phyloP scores from a whole-genome alignment of 441 rosid species.

The Gossypium gossypioides region DNA sequence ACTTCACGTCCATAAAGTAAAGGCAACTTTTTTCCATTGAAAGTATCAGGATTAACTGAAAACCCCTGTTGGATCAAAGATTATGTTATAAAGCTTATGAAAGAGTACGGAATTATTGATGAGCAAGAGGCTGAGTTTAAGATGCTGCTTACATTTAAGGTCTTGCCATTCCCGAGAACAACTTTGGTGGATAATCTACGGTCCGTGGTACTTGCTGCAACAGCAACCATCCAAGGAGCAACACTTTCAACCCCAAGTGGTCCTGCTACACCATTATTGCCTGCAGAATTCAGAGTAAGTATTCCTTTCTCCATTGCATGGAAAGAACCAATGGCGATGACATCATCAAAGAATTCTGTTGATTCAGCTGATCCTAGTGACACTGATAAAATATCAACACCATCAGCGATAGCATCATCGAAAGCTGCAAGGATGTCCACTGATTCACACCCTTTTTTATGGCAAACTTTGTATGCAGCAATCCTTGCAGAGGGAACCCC shows the following conservation, averaged over 20 bases:
- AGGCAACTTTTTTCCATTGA: slow-evolving; percentile 25
- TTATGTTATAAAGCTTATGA: neutral
- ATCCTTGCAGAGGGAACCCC: slow-evolving; percentile 17
- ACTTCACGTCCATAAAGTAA: slow-evolving; percentile 25
- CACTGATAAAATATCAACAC: slow-evolving; percentile 19
- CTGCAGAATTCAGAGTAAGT: slow-evolving; percentile 32
- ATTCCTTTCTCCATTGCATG: slow-evolving; percentile 44
- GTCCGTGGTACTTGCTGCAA: slow-evolving; percentile 47
- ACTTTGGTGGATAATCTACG: slow-evolving; percentile 29
- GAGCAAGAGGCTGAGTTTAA: neutral
- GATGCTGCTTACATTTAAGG: slow-evolving; percentile 29
- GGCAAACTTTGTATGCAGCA: slow-evolving; percentile 15
- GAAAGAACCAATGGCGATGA: slow-evolving; percentile 25
- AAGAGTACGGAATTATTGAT: neutral
- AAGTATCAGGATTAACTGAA: slow-evolving; percentile 30
- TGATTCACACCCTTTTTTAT: neutral
- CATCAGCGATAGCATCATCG: slow-evolving; percentile 28
- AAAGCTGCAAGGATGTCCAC: slow-evolving; percentile 14
- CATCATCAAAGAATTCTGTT: neutral
- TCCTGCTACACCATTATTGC: slow-evolving; percentile 27
- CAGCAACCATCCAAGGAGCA: slow-evolving; percentile 47
- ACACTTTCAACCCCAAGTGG: slow-evolving; percentile 15
- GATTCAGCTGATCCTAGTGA: slow-evolving; percentile 7
- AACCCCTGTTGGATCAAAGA: slow-evolving; percentile 28
- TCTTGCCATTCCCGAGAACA: slow-evolving; percentile 33